Evolutionary conservation across 192 early-diverging fungal genomes (phyloP), one percentile per base, ranked within the genome.

Genomic region (Gigaspora rosea): DNA sequence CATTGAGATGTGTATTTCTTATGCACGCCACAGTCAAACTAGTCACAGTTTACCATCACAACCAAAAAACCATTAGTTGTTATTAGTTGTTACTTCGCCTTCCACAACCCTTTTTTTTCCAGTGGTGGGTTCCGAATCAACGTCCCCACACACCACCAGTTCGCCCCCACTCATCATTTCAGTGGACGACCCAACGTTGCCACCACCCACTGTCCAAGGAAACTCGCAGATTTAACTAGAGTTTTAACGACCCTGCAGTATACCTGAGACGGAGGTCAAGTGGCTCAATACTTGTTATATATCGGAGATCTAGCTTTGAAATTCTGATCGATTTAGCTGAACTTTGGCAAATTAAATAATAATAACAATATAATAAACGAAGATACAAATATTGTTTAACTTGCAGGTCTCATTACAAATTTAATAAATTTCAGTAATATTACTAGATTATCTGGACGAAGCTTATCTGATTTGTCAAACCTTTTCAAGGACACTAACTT

Each of bases 61-160:
- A 56, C 12, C 52, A 56, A 13, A 56, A 56, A 56, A 56, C 11
- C 52, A 56, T 56, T 18, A 56, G 41, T 41, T 41, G 41, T 41
- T 41, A 41, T 41, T 41, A 41, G 41, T 41, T 41, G 41, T 41
- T 41, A 41, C 41, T 41, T 41, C 41, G 41, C 41, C 41, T 41
- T 41, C 41, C 41, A 41, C 52, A 13, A 56, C 52, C 52, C 52
- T 46, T 65, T 65, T 65, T 65, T 65, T 65, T 65, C 63, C 63
- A 36, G 63, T 65, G 63, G 63, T 65, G 63, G 63, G 63, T 33
- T 41, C 63, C 63, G 36, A 41, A 36, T 65, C 36, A 65, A 65
- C 63, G 63, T 65, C 63, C 63, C 36, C 63, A 41, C 63, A 65
- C 18, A 65, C 13, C 64, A n/a, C 36, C 32, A 66, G 18, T n/a